These are phyloP conservation scores for Penicillium tannophilum DNA, from an alignment of 495 filamentous ascomycete species.

Conservation along the genomic window DNA sequence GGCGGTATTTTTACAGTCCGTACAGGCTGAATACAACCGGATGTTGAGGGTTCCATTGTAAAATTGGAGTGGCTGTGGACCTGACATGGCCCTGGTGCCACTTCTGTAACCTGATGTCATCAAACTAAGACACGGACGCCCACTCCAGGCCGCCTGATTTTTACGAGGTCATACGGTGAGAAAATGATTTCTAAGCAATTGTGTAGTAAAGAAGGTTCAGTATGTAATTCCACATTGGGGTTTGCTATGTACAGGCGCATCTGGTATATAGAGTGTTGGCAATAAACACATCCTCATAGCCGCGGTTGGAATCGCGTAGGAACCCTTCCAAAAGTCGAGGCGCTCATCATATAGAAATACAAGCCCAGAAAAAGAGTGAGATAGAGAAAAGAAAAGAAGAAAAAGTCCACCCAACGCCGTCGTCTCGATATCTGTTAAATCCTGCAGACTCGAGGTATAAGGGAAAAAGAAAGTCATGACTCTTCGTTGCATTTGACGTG, in stretches of 20 bases:
- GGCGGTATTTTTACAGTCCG: not conserved
- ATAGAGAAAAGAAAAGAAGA: not conserved
- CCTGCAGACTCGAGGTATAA: conserved; percentile 7
- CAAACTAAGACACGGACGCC: not conserved
- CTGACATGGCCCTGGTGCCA: not conserved
- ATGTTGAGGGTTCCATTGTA: not conserved
- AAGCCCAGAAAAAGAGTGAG: not conserved
- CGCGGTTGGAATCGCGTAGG: not conserved
- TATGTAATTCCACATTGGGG: not conserved
- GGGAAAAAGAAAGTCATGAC: conserved; percentile 37
- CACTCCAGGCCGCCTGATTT: not conserved
- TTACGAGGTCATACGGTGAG: not conserved
- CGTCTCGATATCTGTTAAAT: not conserved
- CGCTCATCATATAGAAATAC: conserved; percentile 2
- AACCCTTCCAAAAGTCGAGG: not conserved
- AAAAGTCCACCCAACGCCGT: conserved; percentile 1
- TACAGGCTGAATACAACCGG: not conserved
- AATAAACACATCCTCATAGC: not conserved
- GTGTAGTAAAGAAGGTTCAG: not conserved
- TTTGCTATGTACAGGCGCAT: not conserved
- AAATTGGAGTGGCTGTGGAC: not conserved
- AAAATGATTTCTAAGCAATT: not conserved
- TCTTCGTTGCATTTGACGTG: conserved; percentile 51
- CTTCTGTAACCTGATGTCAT: conserved; percentile 10
- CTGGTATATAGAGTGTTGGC: not conserved